Conservation (phyloP, 345 rosid genomes). For the Euphorbia peplus region DNA sequence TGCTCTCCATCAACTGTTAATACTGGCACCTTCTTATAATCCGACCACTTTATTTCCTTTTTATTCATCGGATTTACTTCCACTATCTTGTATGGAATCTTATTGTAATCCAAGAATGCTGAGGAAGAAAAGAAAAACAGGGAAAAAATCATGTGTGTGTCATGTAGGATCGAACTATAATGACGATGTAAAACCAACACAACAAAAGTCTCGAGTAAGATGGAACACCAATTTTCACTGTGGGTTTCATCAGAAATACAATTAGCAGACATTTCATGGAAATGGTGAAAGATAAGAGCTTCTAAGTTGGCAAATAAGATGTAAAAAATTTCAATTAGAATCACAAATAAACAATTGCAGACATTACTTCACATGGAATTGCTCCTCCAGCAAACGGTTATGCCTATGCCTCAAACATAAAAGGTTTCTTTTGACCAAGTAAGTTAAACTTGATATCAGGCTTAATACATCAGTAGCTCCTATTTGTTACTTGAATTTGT, state of each 20-base stretch:
- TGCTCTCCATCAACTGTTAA: conserved; percentile 74
- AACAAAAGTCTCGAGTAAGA: neutral
- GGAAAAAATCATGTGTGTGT: neutral
- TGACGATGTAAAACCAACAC: neutral
- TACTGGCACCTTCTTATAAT: conserved; percentile 90
- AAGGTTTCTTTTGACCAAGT: neutral
- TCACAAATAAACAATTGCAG: neutral
- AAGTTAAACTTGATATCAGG: too few relatives aligned
- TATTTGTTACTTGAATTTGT: too few relatives aligned
- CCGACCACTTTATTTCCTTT: conserved; percentile 96
- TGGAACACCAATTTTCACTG: neutral
- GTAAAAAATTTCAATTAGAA: neutral
- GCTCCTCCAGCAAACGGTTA: neutral
- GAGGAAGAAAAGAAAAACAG: conserved; percentile 7
- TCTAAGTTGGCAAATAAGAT: neutral
- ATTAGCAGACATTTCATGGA: neutral
- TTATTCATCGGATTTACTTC: conserved; percentile 88
- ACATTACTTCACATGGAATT: neutral
- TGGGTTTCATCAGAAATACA: neutral
- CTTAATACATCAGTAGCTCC: too few relatives aligned
- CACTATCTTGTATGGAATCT: conserved; percentile 82
- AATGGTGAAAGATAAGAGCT: neutral
- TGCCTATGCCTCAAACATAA: neutral
- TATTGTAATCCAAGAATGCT: conserved; percentile 88
- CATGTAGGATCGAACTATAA: neutral